Percentiles rank a stretch among this genome's conserved stretches.
These are phyloP conservation scores for Rubia peregrina DNA, from an alignment of 305 asterid species.

Conservation along the genomic window DNA sequence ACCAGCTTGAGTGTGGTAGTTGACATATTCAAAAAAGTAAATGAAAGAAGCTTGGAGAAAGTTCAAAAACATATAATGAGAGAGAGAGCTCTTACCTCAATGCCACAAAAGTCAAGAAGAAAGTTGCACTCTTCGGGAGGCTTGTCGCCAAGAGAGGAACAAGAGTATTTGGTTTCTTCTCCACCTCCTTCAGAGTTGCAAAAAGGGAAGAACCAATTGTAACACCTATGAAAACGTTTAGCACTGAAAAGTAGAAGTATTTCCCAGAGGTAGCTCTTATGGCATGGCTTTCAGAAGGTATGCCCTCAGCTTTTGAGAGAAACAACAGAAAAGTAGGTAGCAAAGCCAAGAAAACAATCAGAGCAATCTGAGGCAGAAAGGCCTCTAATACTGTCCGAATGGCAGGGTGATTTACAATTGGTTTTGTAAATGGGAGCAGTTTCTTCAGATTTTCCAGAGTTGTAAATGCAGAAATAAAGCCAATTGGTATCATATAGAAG, in stretches of 20 bases:
- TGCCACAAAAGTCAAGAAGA: constrained; percentile 89
- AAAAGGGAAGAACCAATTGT: constrained; percentile 68
- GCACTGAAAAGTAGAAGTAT: constrained; percentile 68
- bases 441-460: constrained; percentile 69
- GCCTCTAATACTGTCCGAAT: constrained; percentile 73
- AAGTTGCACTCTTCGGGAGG: constrained; percentile 92
- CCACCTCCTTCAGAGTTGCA: constrained; percentile 36
- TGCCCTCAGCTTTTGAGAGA: constrained; percentile 87
- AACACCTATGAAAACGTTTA: constrained; percentile 85
- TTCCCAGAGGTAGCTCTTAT: constrained; percentile 88
- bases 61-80: neutral
- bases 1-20: neutral
- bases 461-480: constrained; percentile 74
- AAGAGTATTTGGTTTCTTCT: constrained; percentile 38
- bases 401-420: constrained; percentile 30
- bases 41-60: neutral
- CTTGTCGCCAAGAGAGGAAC: constrained; percentile 46
- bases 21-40: neutral
- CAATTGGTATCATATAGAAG: constrained; percentile 87
- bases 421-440: constrained; percentile 60
- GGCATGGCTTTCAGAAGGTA: constrained; percentile 65
- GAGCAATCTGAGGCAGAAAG: constrained; percentile 85
- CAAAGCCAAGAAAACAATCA: constrained; percentile 63
- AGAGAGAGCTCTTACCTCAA: constrained; percentile 51
- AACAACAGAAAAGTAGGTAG: constrained; percentile 64